phyloP scores from a whole-genome alignment of 2,329 filamentous ascomycete genomes.

The Setomelanomma holmii region DNA sequence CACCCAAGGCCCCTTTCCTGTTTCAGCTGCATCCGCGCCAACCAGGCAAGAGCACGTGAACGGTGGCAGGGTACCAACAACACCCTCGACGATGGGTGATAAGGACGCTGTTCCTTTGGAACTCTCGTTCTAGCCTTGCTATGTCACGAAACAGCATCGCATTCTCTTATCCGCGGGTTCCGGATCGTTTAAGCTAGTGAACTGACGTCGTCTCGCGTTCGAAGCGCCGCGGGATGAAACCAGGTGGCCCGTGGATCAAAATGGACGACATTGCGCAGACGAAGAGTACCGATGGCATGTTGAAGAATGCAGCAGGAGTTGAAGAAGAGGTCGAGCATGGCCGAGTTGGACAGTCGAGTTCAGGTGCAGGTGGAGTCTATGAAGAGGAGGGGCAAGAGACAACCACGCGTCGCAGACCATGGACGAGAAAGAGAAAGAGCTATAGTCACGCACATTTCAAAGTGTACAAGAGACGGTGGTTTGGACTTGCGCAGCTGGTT shows the following conservation, averaged over 20 bases:
- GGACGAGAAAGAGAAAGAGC: conserved; percentile 21
- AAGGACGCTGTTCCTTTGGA: background rate
- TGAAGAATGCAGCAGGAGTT: conserved; percentile 16
- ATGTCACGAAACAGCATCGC: background rate
- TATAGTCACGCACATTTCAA: conserved; percentile 47
- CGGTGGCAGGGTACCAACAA: background rate
- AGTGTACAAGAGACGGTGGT: conserved; percentile 87
- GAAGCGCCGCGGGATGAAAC: background rate
- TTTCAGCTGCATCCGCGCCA: background rate
- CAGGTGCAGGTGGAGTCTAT: conserved; percentile 7
- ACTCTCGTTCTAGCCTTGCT: background rate
- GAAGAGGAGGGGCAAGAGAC: conserved; percentile 1
- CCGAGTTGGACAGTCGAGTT: background rate
- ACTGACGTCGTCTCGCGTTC: too few species aligned
- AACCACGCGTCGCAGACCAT: conserved; percentile 2
- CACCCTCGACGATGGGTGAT: background rate
- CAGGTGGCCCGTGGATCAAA: conserved; percentile 18
- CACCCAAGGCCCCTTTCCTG: background rate
- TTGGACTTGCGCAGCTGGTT: conserved; percentile 82
- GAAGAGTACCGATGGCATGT: conserved; percentile 16
- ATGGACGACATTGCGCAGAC: conserved; percentile 28
- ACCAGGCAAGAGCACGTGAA: background rate
- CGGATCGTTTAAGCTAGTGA: background rate
- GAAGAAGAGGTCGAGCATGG: conserved; percentile 6
- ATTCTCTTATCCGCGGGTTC: background rate